Base-by-base conservation (phyloP, 2,329 filamentous ascomycete species). In the Cryoendolithus antarcticus region DNA sequence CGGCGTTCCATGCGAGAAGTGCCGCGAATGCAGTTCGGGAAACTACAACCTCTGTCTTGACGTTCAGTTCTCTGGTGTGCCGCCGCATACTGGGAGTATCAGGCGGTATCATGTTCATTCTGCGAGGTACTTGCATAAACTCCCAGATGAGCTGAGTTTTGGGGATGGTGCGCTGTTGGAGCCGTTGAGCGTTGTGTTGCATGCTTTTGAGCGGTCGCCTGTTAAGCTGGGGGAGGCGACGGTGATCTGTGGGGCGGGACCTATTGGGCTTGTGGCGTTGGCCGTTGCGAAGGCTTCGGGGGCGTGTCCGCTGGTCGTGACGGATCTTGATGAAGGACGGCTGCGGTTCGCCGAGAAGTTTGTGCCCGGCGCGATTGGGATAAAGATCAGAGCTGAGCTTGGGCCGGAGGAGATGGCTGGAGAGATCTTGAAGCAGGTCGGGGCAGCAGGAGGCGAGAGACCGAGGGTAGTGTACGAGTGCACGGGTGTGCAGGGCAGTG, bases 131-230 rank as follows among this genome's bases (percentile, higher is more conserved):
- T 41, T 55, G 13, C 54, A 58, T 34, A 58, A 52, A 27, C 44
- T 69, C 1, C 64, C 64, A 0, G 53, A 52, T n/a, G 48, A 43
- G 1, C 48, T 68, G 9, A 55, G 49, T 4, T 60, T 63, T 30
- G 54, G 63, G 27, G 66, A 69, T 38, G 65, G 63, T 0, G 62
- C 62, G 0, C 54, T 72, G 4, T 58, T 71, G 7, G 69, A 71
- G 52, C 68, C 69, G 5, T 51, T 70, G 7, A 59, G 60, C 10
- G 64, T 70, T 3, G 67, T 67, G 2, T 58, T 71, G 1, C 65
- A 69, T 21, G 58, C 60, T 0, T 58, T 66, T 6, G 55, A 66
- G 12, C 55, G 61, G 4, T 58, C 60, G 1, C 58, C 54, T 1
- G 43, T 70, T 2, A 50, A 52, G 13, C 50, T 65, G 0, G 67